A percentile compares a stretch with the other conserved stretches of the same genome.
phyloP scores from a whole-genome alignment of 768 basidiomycete species.

The Mycena indigotica region DNA sequence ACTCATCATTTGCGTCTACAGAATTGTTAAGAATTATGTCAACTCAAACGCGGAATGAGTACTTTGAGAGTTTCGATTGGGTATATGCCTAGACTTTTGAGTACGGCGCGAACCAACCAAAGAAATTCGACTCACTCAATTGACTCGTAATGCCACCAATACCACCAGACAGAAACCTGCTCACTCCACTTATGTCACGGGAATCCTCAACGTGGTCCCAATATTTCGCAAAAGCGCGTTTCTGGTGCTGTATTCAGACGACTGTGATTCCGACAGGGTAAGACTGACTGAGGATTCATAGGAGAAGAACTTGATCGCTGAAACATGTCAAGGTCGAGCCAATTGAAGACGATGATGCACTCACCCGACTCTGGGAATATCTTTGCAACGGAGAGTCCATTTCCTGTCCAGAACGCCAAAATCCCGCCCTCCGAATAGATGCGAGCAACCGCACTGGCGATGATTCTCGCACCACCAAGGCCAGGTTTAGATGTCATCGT shows the following conservation, averaged over 20 bases:
- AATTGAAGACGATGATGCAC: background rate
- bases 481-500: conserved; percentile 44
- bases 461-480: conserved; percentile 60
- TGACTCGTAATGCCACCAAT: conserved; percentile 95
- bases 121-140: conserved; percentile 59
- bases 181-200: conserved; percentile 85
- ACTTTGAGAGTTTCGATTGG: conserved; percentile 96
- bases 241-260: conserved; percentile 58
- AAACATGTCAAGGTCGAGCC: background rate
- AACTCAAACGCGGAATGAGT: conserved; percentile 9
- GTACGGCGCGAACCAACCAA: conserved; percentile 22
- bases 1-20: conserved; percentile 95
- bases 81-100: conserved; percentile 81
- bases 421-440: conserved; percentile 91
- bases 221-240: conserved; percentile 91
- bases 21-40: conserved; percentile 22
- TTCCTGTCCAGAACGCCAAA: conserved; percentile 97
- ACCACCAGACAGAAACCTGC: conserved; percentile 93
- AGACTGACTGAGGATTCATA: conserved; percentile 88
- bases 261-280: conserved; percentile 11
- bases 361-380: conserved; percentile 87
- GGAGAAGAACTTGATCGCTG: conserved; percentile 93
- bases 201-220: conserved; percentile 90
- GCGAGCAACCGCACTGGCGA: conserved; percentile 70
- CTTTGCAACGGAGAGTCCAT: conserved; percentile 89